A percentile compares a stretch with the other conserved stretches of the same genome.
Conservation (phyloP, 371 early-diverging fungal genomes). For the Mortierella sp. region DNA sequence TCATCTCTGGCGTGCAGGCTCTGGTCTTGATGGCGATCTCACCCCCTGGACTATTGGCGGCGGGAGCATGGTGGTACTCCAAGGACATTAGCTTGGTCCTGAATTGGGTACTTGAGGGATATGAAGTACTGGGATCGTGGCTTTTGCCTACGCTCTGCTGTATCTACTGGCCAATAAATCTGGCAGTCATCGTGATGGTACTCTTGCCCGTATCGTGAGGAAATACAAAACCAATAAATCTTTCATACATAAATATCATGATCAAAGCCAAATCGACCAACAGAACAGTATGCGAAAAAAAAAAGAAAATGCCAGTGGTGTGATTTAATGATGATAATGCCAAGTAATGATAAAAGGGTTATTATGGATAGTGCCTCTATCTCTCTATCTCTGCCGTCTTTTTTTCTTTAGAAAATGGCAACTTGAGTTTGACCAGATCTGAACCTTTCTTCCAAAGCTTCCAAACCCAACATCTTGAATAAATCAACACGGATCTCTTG, state of each 20-base stretch:
- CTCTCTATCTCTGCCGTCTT: background rate
- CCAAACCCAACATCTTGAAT: slow-evolving; percentile 58
- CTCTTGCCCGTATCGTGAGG: slow-evolving; percentile 39
- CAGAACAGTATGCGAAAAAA: background rate
- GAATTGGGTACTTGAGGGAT: slow-evolving; percentile 62
- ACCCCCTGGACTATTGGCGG: slow-evolving; percentile 63
- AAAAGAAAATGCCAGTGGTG: background rate
- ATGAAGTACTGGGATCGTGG: slow-evolving; percentile 73
- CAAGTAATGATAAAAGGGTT: background rate
- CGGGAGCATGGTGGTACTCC: slow-evolving; percentile 44
- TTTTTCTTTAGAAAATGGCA: slow-evolving; percentile 33
- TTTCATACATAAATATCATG: too few relatives aligned
- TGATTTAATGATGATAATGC: background rate
- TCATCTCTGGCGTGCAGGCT: slow-evolving; percentile 57
- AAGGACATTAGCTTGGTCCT: slow-evolving; percentile 50
- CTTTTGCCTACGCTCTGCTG: slow-evolving; percentile 70
- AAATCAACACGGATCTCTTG: slow-evolving; percentile 80
- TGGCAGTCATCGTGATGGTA: slow-evolving; percentile 59
- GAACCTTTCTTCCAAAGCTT: slow-evolving; percentile 35
- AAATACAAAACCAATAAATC: background rate
- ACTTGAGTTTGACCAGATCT: slow-evolving; percentile 42
- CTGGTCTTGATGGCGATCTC: slow-evolving; percentile 60
- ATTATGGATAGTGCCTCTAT: background rate
- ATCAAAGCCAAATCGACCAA: background rate
- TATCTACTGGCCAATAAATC: slow-evolving; percentile 77